Conservation (phyloP, 345 rosid species). For the Alliaria petiolata region DNA sequence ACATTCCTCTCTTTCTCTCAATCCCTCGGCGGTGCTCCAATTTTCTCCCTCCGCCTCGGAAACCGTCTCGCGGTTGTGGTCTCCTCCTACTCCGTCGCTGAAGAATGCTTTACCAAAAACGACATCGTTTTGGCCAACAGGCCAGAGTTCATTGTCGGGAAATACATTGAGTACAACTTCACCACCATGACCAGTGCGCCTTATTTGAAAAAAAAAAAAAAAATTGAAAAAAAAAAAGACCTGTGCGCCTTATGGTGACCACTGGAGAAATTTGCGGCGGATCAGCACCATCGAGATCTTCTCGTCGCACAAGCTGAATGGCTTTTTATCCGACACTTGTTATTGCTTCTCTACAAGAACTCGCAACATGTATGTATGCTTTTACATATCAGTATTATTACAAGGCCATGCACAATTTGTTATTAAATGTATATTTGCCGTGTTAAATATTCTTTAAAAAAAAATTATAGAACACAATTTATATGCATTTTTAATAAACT, state of each 20-base stretch:
- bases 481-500: too few relatives aligned
- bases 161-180: constrained; percentile 22
- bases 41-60: constrained; percentile 14
- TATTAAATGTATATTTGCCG: too few relatives aligned
- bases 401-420: too few relatives aligned
- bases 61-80: constrained; percentile 26
- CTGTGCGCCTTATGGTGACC: constrained; percentile 35
- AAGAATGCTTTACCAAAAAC: constrained; percentile 35
- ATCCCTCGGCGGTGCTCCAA: neutral
- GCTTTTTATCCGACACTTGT: constrained; percentile 8
- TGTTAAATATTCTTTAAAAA: too few relatives aligned
- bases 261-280: constrained; percentile 32
- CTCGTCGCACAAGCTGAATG: constrained; percentile 24
- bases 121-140: constrained; percentile 28
- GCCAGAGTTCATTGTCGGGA: constrained; percentile 8
- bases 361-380: neutral
- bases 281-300: constrained; percentile 24
- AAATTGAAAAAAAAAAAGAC: too few relatives aligned
- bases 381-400: neutral
- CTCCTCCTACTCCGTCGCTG: constrained; percentile 13
- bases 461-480: too few relatives aligned
- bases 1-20: constrained; percentile 12
- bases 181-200: constrained; percentile 24
- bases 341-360: constrained; percentile 6
- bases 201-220: too few relatives aligned